Percentiles rank a stretch among this genome's conserved stretches.
Conservation (phyloP, 345 rosid species). For the Psidium friedrichsthalianum region DNA sequence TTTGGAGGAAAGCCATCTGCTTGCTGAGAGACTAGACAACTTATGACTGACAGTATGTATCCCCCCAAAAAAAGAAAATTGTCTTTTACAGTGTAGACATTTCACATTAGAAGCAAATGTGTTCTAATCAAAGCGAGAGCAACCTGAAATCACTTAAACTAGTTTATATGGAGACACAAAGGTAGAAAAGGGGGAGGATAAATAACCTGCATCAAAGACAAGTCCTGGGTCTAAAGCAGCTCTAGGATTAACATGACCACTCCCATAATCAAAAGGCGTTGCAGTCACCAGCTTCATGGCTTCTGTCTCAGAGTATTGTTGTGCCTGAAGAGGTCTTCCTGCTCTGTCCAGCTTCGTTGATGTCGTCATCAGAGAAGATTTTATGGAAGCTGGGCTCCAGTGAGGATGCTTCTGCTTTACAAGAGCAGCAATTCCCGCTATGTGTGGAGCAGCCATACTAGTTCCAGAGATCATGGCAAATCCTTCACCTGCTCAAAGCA, state of each 20-base stretch:
- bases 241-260: constrained; percentile 92
- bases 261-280: constrained; percentile 94
- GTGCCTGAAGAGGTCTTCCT: constrained; percentile 91
- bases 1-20: neutral
- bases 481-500: constrained; percentile 66
- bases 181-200: neutral
- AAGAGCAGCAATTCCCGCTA: constrained; percentile 97
- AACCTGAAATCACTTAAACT: neutral
- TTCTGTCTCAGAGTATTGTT: constrained; percentile 80
- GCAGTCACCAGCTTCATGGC: constrained; percentile 61
- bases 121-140: neutral
- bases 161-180: neutral
- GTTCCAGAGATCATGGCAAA: constrained; percentile 97
- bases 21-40: neutral
- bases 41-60: neutral
- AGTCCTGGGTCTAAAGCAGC: constrained; percentile 98
- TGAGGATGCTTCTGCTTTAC: constrained; percentile 90
- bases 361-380: constrained; percentile 94
- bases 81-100: neutral
- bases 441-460: constrained; percentile 99
- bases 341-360: constrained; percentile 75
- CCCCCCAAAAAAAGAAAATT: neutral
- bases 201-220: constrained; percentile 78
- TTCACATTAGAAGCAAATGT: neutral
- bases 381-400: constrained; percentile 98